Evolutionary conservation across 2,329 filamentous ascomycete species (phyloP).

Genomic region (Fusarium dimerum): DNA sequence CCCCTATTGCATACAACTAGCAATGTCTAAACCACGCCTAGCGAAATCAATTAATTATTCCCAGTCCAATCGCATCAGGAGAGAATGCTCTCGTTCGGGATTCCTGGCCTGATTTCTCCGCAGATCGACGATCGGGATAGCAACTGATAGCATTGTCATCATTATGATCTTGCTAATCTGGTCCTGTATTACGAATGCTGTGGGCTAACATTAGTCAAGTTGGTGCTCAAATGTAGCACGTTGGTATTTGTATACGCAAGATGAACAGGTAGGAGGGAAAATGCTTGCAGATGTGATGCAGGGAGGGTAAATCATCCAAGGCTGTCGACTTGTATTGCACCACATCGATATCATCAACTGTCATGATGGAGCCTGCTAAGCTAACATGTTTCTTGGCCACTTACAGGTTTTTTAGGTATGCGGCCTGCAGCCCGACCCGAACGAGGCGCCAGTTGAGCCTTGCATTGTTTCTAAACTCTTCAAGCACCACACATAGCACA

Average conservation of each 20-base stretch:
- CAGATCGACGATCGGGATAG: constrained; percentile 15
- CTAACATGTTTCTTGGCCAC: neutral
- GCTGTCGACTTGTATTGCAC: neutral
- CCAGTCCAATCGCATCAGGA: neutral
- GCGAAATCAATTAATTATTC: neutral
- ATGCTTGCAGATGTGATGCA: neutral
- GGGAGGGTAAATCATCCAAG: too few species aligned
- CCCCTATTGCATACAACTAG: too few species aligned
- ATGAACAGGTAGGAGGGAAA: too few species aligned
- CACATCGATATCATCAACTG: neutral
- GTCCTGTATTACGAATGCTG: too few species aligned
- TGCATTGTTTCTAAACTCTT: neutral
- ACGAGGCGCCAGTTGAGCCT: neutral
- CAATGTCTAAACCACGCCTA: too few species aligned
- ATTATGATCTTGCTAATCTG: too few species aligned
- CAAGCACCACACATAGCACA: too few species aligned
- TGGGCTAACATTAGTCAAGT: too few species aligned
- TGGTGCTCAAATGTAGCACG: too few species aligned
- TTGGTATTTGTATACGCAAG: too few species aligned
- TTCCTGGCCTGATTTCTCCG: neutral
- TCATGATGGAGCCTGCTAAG: neutral
- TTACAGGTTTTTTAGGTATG: neutral
- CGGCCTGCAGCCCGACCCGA: neutral
- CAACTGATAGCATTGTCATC: too few species aligned
- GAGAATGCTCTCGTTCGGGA: neutral